phyloP scores from a whole-genome alignment of 768 basidiomycete species.

The Auriscalpium vulgare region DNA sequence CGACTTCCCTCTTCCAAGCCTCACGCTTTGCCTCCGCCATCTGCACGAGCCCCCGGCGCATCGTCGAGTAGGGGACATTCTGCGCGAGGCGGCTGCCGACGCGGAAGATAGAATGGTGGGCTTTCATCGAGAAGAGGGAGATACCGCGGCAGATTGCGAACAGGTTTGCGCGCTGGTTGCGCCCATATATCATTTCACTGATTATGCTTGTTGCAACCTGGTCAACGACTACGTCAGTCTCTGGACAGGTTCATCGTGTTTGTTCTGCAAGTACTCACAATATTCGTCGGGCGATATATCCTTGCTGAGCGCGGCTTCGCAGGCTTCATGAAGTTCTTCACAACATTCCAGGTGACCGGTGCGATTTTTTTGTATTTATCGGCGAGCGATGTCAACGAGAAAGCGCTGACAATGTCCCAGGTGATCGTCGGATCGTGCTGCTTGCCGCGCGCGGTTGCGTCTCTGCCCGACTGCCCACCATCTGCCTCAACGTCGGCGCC shows the following conservation, averaged over 20 bases:
- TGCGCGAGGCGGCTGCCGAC: not conserved
- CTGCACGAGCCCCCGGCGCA: not conserved
- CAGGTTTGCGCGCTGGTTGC: not conserved
- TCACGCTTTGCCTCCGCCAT: not conserved
- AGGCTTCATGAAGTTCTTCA: not conserved
- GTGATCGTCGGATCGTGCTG: not conserved
- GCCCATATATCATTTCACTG: not conserved
- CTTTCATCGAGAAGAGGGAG: not conserved
- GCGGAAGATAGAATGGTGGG: not conserved
- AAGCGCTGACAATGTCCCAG: not conserved
- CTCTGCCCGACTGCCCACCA: too few relatives aligned
- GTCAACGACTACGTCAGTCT: too few relatives aligned
- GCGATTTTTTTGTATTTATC: not conserved
- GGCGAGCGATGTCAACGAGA: not conserved
- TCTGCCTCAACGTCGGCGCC: too few relatives aligned
- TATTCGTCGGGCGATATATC: too few relatives aligned
- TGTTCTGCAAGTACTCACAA: too few relatives aligned
- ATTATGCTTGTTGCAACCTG: not conserved
- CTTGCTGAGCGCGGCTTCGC: too few relatives aligned
- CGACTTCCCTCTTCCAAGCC: not conserved
- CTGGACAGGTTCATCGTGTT: too few relatives aligned
- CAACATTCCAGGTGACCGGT: not conserved
- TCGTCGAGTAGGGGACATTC: not conserved
- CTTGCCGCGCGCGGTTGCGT: too few relatives aligned
- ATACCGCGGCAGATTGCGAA: not conserved